Evolutionary conservation across 2,329 filamentous ascomycete genomes (phyloP).

Genomic region (Colletotrichum filicis): DNA sequence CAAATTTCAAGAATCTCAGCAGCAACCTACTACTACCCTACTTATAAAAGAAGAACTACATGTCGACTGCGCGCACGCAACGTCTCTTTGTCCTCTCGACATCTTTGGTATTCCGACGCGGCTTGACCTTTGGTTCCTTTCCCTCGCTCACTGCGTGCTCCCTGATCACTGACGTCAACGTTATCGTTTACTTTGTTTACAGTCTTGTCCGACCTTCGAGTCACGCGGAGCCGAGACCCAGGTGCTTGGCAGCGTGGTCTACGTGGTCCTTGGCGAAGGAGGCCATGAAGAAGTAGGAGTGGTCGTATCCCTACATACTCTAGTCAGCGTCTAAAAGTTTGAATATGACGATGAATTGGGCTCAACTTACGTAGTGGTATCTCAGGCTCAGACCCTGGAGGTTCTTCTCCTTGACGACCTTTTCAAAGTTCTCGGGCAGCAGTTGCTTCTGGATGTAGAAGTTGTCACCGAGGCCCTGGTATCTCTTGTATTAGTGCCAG

Average conservation of each 20-base stretch:
- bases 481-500: not conserved
- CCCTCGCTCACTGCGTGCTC: not conserved
- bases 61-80: conserved; percentile 6
- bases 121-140: not conserved
- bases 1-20: conserved; percentile 31
- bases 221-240: conserved; percentile 53
- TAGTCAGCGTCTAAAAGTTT: not conserved
- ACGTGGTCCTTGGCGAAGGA: conserved; percentile 92
- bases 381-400: conserved; percentile 79
- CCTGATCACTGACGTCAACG: not conserved
- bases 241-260: conserved; percentile 88
- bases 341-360: not conserved
- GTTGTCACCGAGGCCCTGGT: conserved; percentile 87
- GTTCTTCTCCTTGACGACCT: conserved; percentile 81
- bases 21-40: conserved; percentile 19
- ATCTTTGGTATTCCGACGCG: conserved; percentile 20
- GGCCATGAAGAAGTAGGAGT: conserved; percentile 97
- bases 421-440: conserved; percentile 90
- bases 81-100: not conserved
- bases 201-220: conserved; percentile 27
- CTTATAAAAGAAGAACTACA: conserved; percentile 1
- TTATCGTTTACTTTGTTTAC: conserved; percentile 19
- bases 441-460: conserved; percentile 97
- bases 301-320: conserved; percentile 81
- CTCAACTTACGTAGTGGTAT: conserved; percentile 75